These are phyloP conservation scores for Anethum foeniculum DNA, from an alignment of 140 eudicot species.

Conservation along the genomic window DNA sequence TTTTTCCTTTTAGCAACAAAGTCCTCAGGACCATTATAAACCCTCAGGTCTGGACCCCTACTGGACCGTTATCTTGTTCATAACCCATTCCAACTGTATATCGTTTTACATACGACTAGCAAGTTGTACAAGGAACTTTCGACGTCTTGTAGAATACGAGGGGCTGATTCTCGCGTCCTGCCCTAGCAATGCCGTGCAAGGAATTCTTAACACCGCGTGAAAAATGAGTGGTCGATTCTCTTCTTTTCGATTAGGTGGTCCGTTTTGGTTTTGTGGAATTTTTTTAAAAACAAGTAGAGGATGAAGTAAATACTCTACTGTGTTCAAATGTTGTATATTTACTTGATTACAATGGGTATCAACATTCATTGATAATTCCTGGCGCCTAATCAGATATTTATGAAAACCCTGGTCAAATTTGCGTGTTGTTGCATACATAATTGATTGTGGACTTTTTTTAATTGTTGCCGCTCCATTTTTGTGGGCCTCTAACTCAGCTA, in stretches of 20 bases:
- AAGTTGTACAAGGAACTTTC: not conserved
- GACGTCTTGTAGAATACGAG: not conserved
- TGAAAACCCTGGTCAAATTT: not conserved
- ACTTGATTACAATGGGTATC: not conserved
- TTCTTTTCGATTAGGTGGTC: not conserved
- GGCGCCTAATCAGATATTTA: not conserved
- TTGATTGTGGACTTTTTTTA: not conserved
- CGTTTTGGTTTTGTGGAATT: not conserved
- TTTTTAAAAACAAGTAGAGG: not conserved
- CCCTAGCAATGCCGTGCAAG: conserved; percentile 1
- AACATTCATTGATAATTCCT: not conserved
- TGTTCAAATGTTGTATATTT: not conserved
- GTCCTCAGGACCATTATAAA: not conserved
- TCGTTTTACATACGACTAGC: not conserved
- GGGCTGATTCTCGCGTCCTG: not conserved
- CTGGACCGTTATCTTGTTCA: conserved; percentile 9
- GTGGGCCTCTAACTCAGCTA: not conserved
- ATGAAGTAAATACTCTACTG: not conserved
- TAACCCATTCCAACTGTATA: conserved; percentile 2
- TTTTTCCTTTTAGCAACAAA: not conserved
- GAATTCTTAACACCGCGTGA: not conserved
- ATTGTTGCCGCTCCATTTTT: not conserved
- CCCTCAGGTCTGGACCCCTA: conserved; percentile 13
- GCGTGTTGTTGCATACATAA: not conserved
- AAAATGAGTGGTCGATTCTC: not conserved